These are phyloP conservation scores for Tephrocybe sp. DNA, from an alignment of 768 basidiomycete genomes.

Conservation along the genomic window DNA sequence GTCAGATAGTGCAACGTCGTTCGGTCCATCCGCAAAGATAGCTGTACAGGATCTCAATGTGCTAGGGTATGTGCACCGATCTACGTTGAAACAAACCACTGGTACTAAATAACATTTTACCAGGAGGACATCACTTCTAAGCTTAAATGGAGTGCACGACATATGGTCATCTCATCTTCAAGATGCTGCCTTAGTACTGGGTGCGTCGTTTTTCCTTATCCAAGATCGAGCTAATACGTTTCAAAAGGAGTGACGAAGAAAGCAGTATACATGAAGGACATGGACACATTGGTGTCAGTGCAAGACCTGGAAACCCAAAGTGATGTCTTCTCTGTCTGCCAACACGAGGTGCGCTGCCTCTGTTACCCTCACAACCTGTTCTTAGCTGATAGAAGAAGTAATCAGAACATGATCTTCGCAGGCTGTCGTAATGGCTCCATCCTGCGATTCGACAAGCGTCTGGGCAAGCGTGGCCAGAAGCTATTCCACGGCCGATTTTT, in stretches of 20 bases:
- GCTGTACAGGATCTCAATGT: constrained; percentile 42
- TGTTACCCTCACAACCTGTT: background rate
- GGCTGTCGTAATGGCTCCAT: constrained; percentile 64
- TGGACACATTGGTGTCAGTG: constrained; percentile 37
- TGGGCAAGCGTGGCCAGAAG: constrained; percentile 33
- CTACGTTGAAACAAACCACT: background rate
- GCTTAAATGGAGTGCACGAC: constrained; percentile 45
- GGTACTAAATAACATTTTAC: constrained; percentile 16
- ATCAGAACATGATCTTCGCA: constrained; percentile 50
- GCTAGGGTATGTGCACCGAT: constrained; percentile 34
- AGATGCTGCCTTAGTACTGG: constrained; percentile 50
- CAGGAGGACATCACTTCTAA: constrained; percentile 37
- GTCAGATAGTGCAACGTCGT: constrained; percentile 50
- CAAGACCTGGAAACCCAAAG: constrained; percentile 51
- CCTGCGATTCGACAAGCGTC: constrained; percentile 56
- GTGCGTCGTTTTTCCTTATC: constrained; percentile 27
- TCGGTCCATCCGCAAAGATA: constrained; percentile 53
- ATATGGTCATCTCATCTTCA: constrained; percentile 56
- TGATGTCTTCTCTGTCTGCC: constrained; percentile 64
- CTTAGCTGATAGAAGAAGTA: constrained; percentile 1
- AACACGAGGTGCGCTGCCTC: constrained; percentile 41
- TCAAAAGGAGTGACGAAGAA: constrained; percentile 50
- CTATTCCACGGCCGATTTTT: constrained; percentile 40
- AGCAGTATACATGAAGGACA: constrained; percentile 52
- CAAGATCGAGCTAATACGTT: background rate